phyloP scores from a whole-genome alignment of 2,329 filamentous ascomycete species.

The Talaromyces sp. region DNA sequence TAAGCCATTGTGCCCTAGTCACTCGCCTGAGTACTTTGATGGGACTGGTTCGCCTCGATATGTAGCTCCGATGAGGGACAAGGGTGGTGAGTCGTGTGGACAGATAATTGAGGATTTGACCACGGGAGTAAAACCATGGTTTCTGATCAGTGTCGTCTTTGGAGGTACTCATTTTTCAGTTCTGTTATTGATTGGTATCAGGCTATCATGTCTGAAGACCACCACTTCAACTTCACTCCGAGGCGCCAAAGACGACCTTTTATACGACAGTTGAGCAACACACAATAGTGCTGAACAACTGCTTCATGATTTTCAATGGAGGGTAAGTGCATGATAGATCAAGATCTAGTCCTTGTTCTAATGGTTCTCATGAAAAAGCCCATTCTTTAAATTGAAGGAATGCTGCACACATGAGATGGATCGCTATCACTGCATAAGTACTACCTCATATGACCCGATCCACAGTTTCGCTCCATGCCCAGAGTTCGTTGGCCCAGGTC shows the following conservation, averaged over 20 bases:
- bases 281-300: not conserved
- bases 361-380: not conserved
- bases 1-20: constrained; percentile 52
- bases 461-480: not conserved
- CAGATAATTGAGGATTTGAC: constrained; percentile 34
- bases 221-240: not conserved
- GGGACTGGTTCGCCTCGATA: constrained; percentile 41
- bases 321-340: no score
- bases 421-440: not conserved
- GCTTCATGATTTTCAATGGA: not conserved
- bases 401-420: constrained; percentile 1
- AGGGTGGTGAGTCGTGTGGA: constrained; percentile 33
- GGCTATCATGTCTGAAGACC: no score
- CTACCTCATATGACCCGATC: constrained; percentile 5
- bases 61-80: constrained; percentile 27
- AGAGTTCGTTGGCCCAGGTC: not conserved
- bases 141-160: not conserved
- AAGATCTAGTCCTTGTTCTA: not conserved
- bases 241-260: not conserved
- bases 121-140: constrained; percentile 27
- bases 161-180: not conserved
- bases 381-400: constrained; percentile 10
- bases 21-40: constrained; percentile 46
- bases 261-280: not conserved
- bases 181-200: no score